Percentiles rank a stretch among this genome's conserved stretches.
Evolutionary conservation across 176 grass and related monocot genomes (phyloP).

Genomic region (Oryza australiensis): DNA sequence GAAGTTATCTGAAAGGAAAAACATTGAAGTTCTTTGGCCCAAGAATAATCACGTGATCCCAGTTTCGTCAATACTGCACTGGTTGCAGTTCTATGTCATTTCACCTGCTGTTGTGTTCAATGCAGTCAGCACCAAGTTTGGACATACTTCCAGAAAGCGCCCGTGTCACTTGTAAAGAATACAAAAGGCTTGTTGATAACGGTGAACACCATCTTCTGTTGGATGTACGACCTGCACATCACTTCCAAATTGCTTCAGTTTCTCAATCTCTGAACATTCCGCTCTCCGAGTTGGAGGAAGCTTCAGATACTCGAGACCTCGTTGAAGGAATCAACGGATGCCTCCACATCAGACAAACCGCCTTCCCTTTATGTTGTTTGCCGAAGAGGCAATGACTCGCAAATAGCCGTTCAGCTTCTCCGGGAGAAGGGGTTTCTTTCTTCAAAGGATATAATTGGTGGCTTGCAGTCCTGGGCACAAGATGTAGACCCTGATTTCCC

Average conservation of each 20-base stretch:
- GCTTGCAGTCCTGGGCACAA: constrained; percentile 68
- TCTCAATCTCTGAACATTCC: constrained; percentile 75
- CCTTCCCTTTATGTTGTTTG: constrained; percentile 71
- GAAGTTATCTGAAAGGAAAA: background rate
- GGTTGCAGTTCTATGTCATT: background rate
- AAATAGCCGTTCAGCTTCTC: constrained; percentile 66
- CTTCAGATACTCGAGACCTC: constrained; percentile 45
- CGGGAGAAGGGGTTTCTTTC: constrained; percentile 58
- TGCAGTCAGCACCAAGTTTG: constrained; percentile 59
- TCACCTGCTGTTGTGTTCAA: constrained; percentile 1
- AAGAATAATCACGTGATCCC: background rate
- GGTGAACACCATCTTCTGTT: constrained; percentile 61
- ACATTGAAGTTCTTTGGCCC: background rate
- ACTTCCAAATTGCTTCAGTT: constrained; percentile 82
- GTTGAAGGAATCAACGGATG: constrained; percentile 29
- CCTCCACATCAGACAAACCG: background rate
- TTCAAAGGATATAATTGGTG: constrained; percentile 76
- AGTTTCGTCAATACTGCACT: too few species aligned
- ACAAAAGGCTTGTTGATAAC: constrained; percentile 56
- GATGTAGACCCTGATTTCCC: constrained; percentile 75
- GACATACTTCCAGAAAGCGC: constrained; percentile 53
- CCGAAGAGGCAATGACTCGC: constrained; percentile 86
- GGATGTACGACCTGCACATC: constrained; percentile 75
- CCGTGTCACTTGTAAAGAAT: constrained; percentile 63
- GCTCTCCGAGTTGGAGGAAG: constrained; percentile 58